Evolutionary conservation across 139 green algal species (phyloP).

Genomic region (Auxenochlorella protothecoides): DNA sequence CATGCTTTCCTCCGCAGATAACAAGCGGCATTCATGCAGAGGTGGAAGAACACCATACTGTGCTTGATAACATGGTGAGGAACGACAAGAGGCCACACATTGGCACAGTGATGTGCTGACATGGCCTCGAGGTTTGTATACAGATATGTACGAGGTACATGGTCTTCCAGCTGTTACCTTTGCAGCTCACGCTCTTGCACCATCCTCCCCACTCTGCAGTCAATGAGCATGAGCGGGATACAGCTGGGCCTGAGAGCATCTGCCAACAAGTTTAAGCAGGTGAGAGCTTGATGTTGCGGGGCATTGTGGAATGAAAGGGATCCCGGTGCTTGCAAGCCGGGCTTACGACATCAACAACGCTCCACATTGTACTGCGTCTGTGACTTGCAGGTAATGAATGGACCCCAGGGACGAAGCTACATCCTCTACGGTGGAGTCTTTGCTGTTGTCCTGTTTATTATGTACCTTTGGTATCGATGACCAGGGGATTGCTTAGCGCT

Average conservation of each 20-base stretch:
- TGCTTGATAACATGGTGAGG: conserved; percentile 56
- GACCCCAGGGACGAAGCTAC: conserved; percentile 33
- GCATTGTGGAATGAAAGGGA: background rate
- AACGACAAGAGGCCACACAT: background rate
- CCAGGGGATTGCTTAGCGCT: too few relatives aligned
- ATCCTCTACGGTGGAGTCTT: conserved; percentile 24
- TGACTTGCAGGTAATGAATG: conserved; percentile 30
- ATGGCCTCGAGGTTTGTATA: background rate
- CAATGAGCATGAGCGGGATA: conserved; percentile 32
- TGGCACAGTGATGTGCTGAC: background rate
- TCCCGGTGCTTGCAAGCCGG: background rate
- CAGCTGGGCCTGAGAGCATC: conserved; percentile 34
- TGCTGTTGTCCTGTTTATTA: conserved; percentile 35
- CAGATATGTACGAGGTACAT: background rate
- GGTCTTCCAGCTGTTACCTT: background rate
- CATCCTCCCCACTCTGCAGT: conserved; percentile 13
- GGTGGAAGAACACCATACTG: conserved; percentile 40
- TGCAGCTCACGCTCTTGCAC: background rate
- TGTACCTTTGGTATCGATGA: conserved; percentile 28
- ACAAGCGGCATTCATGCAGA: conserved; percentile 53
- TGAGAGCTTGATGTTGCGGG: background rate
- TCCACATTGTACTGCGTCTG: background rate
- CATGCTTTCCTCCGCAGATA: conserved; percentile 22
- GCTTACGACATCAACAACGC: background rate
- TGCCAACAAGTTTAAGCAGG: conserved; percentile 48